phyloP scores from a whole-genome alignment of 257 asterid species.

The Ilex aquifolium region DNA sequence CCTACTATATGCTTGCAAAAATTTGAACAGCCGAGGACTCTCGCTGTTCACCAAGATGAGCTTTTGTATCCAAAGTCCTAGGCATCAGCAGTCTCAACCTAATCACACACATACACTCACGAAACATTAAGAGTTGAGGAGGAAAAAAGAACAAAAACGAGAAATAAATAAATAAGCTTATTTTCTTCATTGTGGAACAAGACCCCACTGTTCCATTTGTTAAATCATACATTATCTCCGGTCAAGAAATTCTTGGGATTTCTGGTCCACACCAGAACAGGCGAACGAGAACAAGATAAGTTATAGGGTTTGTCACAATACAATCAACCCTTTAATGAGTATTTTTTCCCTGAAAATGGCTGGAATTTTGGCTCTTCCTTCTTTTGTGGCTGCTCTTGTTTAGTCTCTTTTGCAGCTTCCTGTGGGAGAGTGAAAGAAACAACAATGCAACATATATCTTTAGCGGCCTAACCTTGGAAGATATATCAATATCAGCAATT shows the following conservation, averaged over 20 bases:
- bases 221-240: slow-evolving; percentile 4
- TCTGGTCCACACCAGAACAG: slow-evolving; percentile 13
- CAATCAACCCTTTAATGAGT: slow-evolving; percentile 63
- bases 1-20: no score
- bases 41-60: no score
- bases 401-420: slow-evolving; percentile 62
- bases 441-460: not conserved
- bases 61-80: no score
- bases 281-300: not conserved
- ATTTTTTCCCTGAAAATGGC: slow-evolving; percentile 67
- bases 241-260: slow-evolving; percentile 15
- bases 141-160: no score
- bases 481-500: not conserved
- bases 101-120: no score
- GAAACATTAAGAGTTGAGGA: no score
- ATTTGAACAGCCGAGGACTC: no score
- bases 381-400: slow-evolving; percentile 61
- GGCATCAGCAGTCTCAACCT: no score
- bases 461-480: not conserved
- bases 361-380: slow-evolving; percentile 70
- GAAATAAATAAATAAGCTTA: no score
- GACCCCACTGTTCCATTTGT: slow-evolving; percentile 18
- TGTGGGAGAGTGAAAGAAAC: slow-evolving; percentile 10
- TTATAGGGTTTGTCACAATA: not conserved
- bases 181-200: slow-evolving; percentile 9